Conservation (phyloP, 495 filamentous ascomycete species). For the Penicillium waksmanii region DNA sequence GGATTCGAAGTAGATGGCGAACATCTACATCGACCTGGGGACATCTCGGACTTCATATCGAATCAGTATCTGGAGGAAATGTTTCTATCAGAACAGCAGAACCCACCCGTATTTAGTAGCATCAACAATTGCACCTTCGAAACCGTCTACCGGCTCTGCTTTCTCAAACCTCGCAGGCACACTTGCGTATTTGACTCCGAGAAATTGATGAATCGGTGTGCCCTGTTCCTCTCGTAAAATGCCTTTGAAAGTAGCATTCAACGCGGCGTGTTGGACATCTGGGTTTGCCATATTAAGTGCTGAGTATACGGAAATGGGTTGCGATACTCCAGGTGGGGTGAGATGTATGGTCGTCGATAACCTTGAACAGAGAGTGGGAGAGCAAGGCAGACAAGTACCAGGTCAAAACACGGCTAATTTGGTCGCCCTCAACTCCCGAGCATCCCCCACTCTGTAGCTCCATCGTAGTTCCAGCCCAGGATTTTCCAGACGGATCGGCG, state of each 20-base stretch:
- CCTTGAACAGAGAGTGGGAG: background rate
- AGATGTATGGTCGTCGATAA: background rate
- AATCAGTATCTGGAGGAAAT: constrained; percentile 1
- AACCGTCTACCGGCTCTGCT: constrained; percentile 28
- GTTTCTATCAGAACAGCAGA: background rate
- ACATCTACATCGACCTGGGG: constrained; percentile 43
- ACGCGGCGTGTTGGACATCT: constrained; percentile 28
- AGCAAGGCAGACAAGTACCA: background rate
- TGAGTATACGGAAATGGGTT: background rate
- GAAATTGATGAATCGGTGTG: constrained; percentile 34
- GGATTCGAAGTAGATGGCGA: constrained; percentile 42
- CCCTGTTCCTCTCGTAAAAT: constrained; percentile 19
- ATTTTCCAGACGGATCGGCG: constrained; percentile 11
- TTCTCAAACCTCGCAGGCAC: constrained; percentile 43
- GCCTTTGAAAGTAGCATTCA: constrained; percentile 42
- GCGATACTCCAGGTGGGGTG: background rate
- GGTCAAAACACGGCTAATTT: constrained; percentile 16
- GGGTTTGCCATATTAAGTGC: constrained; percentile 30
- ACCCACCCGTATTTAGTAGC: constrained; percentile 41
- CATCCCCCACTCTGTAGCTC: constrained; percentile 5
- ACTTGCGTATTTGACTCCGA: constrained; percentile 42
- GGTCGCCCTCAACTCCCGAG: constrained; percentile 19
- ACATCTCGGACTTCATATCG: constrained; percentile 36
- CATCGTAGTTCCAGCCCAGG: constrained; percentile 3
- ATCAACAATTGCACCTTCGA: constrained; percentile 35